phyloP scores from a whole-genome alignment of 257 asterid genomes.

The Lantana camara region DNA sequence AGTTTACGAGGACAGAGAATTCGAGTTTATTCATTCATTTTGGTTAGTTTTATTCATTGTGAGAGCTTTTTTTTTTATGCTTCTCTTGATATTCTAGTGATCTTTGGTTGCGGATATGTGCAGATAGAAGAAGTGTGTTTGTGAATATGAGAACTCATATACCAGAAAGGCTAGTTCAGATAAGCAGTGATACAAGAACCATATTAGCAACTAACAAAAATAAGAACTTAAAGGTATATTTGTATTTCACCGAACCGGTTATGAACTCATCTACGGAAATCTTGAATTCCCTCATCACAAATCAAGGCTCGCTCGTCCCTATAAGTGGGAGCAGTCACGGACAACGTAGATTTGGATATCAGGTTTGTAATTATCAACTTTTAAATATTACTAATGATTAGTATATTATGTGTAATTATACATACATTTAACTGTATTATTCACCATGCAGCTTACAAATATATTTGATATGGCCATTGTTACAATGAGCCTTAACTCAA shows the following conservation, averaged over 20 bases:
- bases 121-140: slow-evolving; percentile 77
- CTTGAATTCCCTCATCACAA: slow-evolving; percentile 58
- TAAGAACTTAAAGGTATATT: slow-evolving; percentile 62
- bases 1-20: slow-evolving; percentile 65
- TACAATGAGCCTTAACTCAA: slow-evolving; percentile 67
- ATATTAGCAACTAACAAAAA: slow-evolving; percentile 70
- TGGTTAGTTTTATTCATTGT: slow-evolving; percentile 52
- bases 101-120: slow-evolving; percentile 19
- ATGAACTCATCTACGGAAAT: slow-evolving; percentile 77
- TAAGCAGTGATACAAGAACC: slow-evolving; percentile 65
- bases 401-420: not conserved
- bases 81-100: not conserved
- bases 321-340: slow-evolving; percentile 64
- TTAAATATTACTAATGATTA: not conserved
- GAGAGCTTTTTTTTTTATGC: not conserved
- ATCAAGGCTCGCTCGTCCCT: slow-evolving; percentile 68
- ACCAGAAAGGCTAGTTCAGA: slow-evolving; percentile 74
- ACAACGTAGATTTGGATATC: slow-evolving; percentile 86
- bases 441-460: slow-evolving; percentile 52
- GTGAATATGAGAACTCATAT: slow-evolving; percentile 75
- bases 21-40: slow-evolving; percentile 70
- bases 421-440: no score
- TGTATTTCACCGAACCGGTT: slow-evolving; percentile 81
- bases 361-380: slow-evolving; percentile 46
- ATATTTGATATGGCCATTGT: slow-evolving; percentile 60